Base-by-base conservation (phyloP, 2,329 filamentous ascomycete genomes). In the Alternaria rosae region DNA sequence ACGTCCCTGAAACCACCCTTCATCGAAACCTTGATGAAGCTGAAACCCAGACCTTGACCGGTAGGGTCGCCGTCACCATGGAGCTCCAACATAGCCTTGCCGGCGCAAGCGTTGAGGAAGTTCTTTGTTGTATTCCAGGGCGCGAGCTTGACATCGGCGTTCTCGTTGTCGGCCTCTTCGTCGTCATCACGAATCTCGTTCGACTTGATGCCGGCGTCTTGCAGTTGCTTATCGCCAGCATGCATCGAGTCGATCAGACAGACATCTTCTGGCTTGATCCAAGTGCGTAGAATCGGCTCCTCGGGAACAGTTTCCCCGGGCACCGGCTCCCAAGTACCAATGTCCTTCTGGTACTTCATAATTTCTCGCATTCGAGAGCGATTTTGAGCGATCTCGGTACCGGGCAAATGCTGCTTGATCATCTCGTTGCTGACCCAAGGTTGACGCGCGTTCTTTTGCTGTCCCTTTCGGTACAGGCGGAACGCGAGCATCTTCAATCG, bases 41-140 rank as follows among this genome's bases (percentile, higher is more conserved):
- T 97, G 83, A 98, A 97, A 3, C 92, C 95, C 62, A 97, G 89
- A 2, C 95, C 95, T 72, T 94, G 91, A 23, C 93, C 93, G 0
- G 94, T 97, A 4, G 95, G 95, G 76, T 99, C 95, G 58, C 95
- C 95, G 68, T 96, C 92, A 20, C 95, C 95, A 71, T 97, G 94
- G 12, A 99, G 86, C 70, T 94, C 91, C 47, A 99, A 86, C 95
- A 99, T 99, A 4, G 95, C 95, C 78, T 99, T 99, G 61, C 93
- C 93, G 62, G 93, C 90, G 52, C 92, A 94, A 1, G 95, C 95
- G 68, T 97, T 92, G 61, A 97, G 87, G 80, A 99, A 99, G 64
- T 97, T 97, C 81, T 97, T 97, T 54, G 93, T 97, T 0, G 93
- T 94, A 71, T 94, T 93, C 95, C 95, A 99, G 0, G 95, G 95